These are phyloP conservation scores for Salix suchowensis DNA, from an alignment of 345 rosid genomes.

Conservation along the genomic window DNA sequence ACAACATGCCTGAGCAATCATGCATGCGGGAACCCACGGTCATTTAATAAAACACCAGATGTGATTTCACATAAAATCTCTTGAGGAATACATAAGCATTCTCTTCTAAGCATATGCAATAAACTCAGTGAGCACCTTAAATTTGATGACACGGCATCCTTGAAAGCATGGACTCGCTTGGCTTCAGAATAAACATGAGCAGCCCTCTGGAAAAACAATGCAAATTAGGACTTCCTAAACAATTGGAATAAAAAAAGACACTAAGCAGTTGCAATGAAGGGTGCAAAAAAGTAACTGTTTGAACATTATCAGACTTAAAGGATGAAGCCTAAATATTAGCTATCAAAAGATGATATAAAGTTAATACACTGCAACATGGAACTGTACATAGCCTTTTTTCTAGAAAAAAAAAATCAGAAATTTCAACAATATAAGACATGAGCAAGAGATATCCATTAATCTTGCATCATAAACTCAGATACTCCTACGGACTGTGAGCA, in stretches of 20 bases:
- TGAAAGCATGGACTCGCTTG: conserved; percentile 73
- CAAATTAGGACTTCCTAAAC: background rate
- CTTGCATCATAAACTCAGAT: background rate
- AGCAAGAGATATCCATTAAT: background rate
- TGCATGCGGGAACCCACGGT: background rate
- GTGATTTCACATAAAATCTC: background rate
- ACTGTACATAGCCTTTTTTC: background rate
- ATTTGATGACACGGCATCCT: conserved; percentile 66
- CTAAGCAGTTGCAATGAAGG: background rate
- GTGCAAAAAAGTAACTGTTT: background rate
- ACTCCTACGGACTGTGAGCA: background rate
- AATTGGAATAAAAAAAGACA: background rate
- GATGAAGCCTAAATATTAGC: background rate
- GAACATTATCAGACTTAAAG: background rate
- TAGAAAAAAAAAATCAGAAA: background rate
- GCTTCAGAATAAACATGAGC: conserved; percentile 92
- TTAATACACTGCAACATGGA: background rate
- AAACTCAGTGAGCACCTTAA: conserved; percentile 39
- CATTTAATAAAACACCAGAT: background rate
- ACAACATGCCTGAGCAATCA: background rate
- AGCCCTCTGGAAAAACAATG: conserved; percentile 58
- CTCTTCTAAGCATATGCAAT: background rate
- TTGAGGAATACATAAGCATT: background rate
- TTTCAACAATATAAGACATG: background rate
- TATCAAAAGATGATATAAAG: background rate